Evolutionary conservation across 768 basidiomycete genomes (phyloP).

Genomic region (Mycena galopus): DNA sequence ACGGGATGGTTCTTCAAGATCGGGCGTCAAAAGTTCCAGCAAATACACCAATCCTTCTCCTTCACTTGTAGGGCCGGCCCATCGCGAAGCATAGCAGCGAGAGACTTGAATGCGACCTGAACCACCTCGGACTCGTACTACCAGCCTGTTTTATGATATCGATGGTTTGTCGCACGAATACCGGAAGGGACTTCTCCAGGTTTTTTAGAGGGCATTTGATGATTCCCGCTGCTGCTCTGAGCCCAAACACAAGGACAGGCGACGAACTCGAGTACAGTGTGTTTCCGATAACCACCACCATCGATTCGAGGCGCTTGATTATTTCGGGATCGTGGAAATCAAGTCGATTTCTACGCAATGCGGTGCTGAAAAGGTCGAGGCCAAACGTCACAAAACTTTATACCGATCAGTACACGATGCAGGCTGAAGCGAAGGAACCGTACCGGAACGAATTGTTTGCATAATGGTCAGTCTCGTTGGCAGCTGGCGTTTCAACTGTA

Average conservation of each 20-base stretch:
- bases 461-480: slow-evolving; percentile 75
- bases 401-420: not conserved
- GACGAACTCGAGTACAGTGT: slow-evolving; percentile 88
- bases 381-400: slow-evolving; percentile 90
- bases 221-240: slow-evolving; percentile 86
- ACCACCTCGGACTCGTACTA: slow-evolving; percentile 92
- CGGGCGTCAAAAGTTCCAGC: slow-evolving; percentile 87
- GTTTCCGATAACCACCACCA: slow-evolving; percentile 90
- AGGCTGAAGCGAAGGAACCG: slow-evolving; percentile 35
- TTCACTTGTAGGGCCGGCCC: slow-evolving; percentile 84
- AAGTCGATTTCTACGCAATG: slow-evolving; percentile 87
- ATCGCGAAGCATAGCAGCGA: slow-evolving; percentile 92
- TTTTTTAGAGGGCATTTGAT: slow-evolving; percentile 86
- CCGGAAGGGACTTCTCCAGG: slow-evolving; percentile 80
- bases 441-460: slow-evolving; percentile 91
- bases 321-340: slow-evolving; percentile 83
- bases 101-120: slow-evolving; percentile 88
- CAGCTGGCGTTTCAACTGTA: slow-evolving; percentile 82
- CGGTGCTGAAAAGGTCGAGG: slow-evolving; percentile 90
- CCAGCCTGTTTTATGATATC: slow-evolving; percentile 86
- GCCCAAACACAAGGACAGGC: slow-evolving; percentile 77
- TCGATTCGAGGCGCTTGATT: slow-evolving; percentile 86
- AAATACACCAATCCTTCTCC: slow-evolving; percentile 91
- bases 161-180: slow-evolving; percentile 87
- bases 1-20: slow-evolving; percentile 89